Percentiles rank a stretch among this genome's conserved stretches.
phyloP scores from a whole-genome alignment of 768 basidiomycete genomes.

The Boletus sp. region DNA sequence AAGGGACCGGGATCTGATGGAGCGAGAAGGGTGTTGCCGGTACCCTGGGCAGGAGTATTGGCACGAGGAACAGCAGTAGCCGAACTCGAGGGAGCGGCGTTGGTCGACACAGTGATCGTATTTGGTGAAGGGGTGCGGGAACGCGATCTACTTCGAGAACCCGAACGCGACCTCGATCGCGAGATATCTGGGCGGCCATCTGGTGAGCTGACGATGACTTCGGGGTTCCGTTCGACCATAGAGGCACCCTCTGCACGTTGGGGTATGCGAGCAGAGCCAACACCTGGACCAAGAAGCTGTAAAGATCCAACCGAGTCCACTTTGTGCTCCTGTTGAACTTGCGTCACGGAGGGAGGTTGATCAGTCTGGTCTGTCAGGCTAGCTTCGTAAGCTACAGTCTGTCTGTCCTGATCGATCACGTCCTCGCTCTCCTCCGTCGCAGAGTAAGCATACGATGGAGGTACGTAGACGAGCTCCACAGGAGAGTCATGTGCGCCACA shows the following conservation, averaged over 20 bases:
- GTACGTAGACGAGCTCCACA: slow-evolving; percentile 73
- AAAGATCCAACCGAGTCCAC: slow-evolving; percentile 14
- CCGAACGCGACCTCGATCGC: slow-evolving; percentile 30
- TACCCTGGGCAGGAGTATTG: slow-evolving; percentile 8
- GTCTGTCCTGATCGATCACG: slow-evolving; percentile 20
- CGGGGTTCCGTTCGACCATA: slow-evolving; percentile 15
- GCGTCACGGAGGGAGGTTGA: slow-evolving; percentile 5
- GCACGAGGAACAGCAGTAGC: slow-evolving; percentile 10
- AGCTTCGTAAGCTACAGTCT: slow-evolving; percentile 19
- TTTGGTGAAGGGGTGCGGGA: slow-evolving; percentile 48
- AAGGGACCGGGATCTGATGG: slow-evolving; percentile 25
- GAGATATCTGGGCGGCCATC: slow-evolving; percentile 33
- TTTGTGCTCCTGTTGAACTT: slow-evolving; percentile 4
- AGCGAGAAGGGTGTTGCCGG: slow-evolving; percentile 23
- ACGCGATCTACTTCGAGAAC: slow-evolving; percentile 38
- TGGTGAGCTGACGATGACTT: slow-evolving; percentile 37
- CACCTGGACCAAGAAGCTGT: slow-evolving; percentile 18
- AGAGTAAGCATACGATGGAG: slow-evolving; percentile 38
- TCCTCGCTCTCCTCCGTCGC: slow-evolving; percentile 17
- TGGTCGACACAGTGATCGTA: slow-evolving; percentile 15
- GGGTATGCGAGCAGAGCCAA: slow-evolving; percentile 14
- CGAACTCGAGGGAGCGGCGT: slow-evolving; percentile 7
- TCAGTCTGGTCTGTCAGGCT: slow-evolving; percentile 10
- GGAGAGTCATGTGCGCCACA: slow-evolving; percentile 43
- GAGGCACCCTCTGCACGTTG: slow-evolving; percentile 19